These are phyloP conservation scores for Paramecium biaurelia DNA, from an alignment of 73 alveolate species.

Conservation along the genomic window DNA sequence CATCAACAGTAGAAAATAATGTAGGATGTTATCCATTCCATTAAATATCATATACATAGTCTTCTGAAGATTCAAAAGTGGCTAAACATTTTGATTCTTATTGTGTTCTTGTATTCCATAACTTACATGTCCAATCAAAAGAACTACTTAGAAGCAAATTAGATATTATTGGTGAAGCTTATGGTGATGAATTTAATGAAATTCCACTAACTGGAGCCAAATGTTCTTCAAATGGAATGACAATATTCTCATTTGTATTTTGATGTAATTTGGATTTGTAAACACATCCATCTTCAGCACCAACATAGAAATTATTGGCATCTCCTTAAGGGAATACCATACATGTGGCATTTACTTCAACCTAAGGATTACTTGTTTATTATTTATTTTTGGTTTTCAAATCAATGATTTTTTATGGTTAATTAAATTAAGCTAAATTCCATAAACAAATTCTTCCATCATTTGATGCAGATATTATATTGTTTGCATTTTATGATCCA, in stretches of 20 bases:
- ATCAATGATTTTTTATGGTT: slow-evolving; percentile 84
- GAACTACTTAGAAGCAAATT: slow-evolving; percentile 68
- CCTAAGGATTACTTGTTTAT: slow-evolving; percentile 44
- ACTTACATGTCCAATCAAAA: slow-evolving; percentile 92
- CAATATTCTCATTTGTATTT: slow-evolving; percentile 64
- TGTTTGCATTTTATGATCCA: slow-evolving; percentile 91
- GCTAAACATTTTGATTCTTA: slow-evolving; percentile 69
- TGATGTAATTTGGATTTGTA: slow-evolving; percentile 76
- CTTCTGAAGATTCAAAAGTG: slow-evolving; percentile 84
- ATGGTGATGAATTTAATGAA: slow-evolving; percentile 75
- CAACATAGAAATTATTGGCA: slow-evolving; percentile 86
- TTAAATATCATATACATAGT: slow-evolving; percentile 86
- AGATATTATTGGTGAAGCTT: slow-evolving; percentile 73
- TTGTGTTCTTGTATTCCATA: slow-evolving; percentile 85
- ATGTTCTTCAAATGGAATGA: slow-evolving; percentile 70
- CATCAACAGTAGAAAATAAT: slow-evolving; percentile 88
- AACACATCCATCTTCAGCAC: slow-evolving; percentile 86
- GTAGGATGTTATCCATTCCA: slow-evolving; percentile 93
- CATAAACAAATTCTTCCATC: slow-evolving; percentile 92
- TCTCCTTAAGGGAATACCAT: slow-evolving; percentile 79
- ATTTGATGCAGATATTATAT: slow-evolving; percentile 80
- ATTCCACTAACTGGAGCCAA: slow-evolving; percentile 82
- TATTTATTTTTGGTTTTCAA: slow-evolving; percentile 62
- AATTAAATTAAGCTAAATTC: slow-evolving; percentile 82
- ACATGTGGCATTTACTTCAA: slow-evolving; percentile 69